Evolutionary conservation across 2,329 filamentous ascomycete genomes (phyloP), one percentile per base, ranked within the genome.

Genomic region (Xylariaceae sp.): DNA sequence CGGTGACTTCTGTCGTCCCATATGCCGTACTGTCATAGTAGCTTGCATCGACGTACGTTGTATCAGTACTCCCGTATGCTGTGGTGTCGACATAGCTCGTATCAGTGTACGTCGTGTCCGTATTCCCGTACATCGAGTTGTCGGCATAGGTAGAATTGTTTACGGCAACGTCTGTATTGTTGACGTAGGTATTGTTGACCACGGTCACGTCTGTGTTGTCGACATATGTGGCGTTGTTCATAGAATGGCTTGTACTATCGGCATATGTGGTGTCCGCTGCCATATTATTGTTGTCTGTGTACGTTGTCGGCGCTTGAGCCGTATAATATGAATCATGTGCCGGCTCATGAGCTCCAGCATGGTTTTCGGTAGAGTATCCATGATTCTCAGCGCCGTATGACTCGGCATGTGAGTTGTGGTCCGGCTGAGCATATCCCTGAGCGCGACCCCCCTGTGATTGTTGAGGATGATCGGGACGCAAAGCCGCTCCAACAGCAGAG

Each of bases 61-160:
- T 46, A 16, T 57, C 53, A 4, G 37, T 24, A 11, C n/a, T n/a
- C n/a, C n/a, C n/a, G n/a, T n/a, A n/a, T n/a, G n/a, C n/a, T 21
- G 47, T 19, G 33, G 21, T 36, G 29, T 63, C 59, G 11, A 26
- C 26, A 16, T 61, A 67, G 17, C 33, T 33, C 17, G 54, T 50
- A 19, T 41, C 46, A 14, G 31, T 12, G 28, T 54, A 58, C 12
- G 54, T 50, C 21, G 45, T 46, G 19, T 65, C 54, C 6, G 47
- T 7, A 8, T 24, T 16, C 49, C 14, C 16, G 53, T 43, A n/a
- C n/a, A n/a, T 36, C 8, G 52, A 57, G 26, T 57, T 55, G 2
- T 61, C 57, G 16, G 59, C 51, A 31, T 62, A 62, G 4, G 57
- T 47, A 1, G 41, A 63, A 8, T 53, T 60, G 17, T 64, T 56